These are phyloP conservation scores for Phascolomyces articulosus DNA, from an alignment of 371 early-diverging fungal species.

Conservation along the genomic window DNA sequence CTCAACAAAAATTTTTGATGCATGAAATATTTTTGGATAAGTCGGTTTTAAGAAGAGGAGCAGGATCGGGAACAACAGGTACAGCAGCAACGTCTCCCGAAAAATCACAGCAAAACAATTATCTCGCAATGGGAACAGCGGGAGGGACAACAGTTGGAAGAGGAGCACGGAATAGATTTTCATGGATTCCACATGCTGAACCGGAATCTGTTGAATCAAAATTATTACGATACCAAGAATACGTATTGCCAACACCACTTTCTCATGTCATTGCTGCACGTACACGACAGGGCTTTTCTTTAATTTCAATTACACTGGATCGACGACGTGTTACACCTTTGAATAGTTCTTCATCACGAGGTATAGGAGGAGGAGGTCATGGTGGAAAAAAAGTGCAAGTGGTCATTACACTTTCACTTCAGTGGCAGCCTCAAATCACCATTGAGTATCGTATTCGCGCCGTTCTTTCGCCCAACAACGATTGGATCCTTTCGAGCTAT, in stretches of 20 bases:
- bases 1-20: not conserved
- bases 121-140: not conserved
- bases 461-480: constrained; percentile 1
- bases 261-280: constrained; percentile 73
- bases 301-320: constrained; percentile 59
- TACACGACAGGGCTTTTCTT: constrained; percentile 83
- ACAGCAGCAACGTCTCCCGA: not conserved
- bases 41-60: not conserved
- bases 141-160: too few species aligned
- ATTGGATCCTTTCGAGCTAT: constrained; percentile 20
- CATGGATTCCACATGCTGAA: constrained; percentile 9
- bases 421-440: constrained; percentile 88
- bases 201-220: constrained; percentile 64
- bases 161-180: constrained; percentile 5
- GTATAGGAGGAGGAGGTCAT: not conserved
- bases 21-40: constrained; percentile 1
- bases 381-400: constrained; percentile 49
- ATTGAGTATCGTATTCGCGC: constrained; percentile 81
- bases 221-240: constrained; percentile 79
- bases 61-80: not conserved
- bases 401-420: constrained; percentile 64
- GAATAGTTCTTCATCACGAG: constrained; percentile 3
- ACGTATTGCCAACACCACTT: constrained; percentile 63
- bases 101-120: not conserved
- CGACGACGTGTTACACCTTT: constrained; percentile 11